phyloP scores from a whole-genome alignment of 805 yeast genomes.

The Lachancea kluyveri region DNA sequence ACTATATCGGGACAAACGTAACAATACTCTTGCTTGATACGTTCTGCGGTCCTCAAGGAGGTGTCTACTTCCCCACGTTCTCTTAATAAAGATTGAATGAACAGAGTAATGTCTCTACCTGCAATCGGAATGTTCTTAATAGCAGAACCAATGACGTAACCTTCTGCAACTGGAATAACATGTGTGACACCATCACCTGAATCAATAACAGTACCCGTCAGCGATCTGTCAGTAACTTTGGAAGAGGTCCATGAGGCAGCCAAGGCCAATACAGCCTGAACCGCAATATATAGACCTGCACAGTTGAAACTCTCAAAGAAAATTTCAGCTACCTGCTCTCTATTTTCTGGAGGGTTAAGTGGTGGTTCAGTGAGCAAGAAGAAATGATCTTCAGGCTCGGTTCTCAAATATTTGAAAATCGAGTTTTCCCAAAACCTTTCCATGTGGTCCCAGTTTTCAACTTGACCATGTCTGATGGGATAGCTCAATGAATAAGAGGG shows the following conservation, averaged over 20 bases:
- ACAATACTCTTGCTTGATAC: constrained; percentile 93
- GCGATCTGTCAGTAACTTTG: constrained; percentile 87
- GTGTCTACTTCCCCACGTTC: constrained; percentile 97
- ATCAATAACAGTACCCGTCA: constrained; percentile 97
- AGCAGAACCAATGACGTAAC: constrained; percentile 96
- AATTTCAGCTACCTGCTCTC: constrained; percentile 97
- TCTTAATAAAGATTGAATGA: constrained; percentile 87
- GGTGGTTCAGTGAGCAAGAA: constrained; percentile 97
- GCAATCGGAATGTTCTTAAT: constrained; percentile 98
- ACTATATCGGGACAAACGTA: constrained; percentile 98
- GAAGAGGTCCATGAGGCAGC: constrained; percentile 99
- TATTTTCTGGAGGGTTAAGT: constrained; percentile 97
- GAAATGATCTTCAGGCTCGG: constrained; percentile 98
- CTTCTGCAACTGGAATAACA: constrained; percentile 98
- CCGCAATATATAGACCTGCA: constrained; percentile 97
- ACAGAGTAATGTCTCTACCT: constrained; percentile 93
- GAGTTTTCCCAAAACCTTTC: constrained; percentile 98
- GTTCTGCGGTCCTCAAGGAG: constrained; percentile 90
- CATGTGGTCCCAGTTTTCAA: constrained; percentile 99
- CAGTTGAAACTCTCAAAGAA: constrained; percentile 98
- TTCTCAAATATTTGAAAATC: constrained; percentile 89
- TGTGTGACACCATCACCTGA: constrained; percentile 99
- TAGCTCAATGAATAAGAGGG: constrained; percentile 82
- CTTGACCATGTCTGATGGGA: constrained; percentile 96
- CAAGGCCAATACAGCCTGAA: constrained; percentile 95